A percentile compares a stretch with the other conserved stretches of the same genome.
phyloP scores from a whole-genome alignment of 2,329 filamentous ascomycete genomes.

The Fusarium brevicatenulatum region DNA sequence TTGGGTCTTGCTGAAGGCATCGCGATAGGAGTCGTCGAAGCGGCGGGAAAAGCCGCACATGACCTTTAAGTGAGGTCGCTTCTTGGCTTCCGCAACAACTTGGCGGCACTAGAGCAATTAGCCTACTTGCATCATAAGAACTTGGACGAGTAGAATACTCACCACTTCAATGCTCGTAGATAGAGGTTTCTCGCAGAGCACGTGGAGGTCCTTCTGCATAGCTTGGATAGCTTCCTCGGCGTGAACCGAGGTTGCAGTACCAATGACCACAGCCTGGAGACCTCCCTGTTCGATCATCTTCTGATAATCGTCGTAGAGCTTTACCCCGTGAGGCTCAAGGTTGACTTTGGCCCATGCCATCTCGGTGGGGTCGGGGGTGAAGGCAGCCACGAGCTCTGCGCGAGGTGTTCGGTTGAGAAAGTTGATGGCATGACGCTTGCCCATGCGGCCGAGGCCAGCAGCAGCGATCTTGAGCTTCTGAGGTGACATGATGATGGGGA shows the following conservation, averaged over 20 bases:
- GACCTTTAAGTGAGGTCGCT: conserved; percentile 68
- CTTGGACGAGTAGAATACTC: too few relatives aligned
- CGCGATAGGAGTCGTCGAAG: conserved; percentile 73
- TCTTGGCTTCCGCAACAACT: conserved; percentile 30
- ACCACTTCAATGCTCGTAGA: conserved; percentile 57
- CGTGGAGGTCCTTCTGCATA: conserved; percentile 64
- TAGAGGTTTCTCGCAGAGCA: conserved; percentile 69
- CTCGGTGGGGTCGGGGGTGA: conserved; percentile 57
- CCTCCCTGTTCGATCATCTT: conserved; percentile 56
- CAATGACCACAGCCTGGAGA: conserved; percentile 55
- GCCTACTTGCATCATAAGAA: background rate
- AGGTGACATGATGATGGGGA: conserved; percentile 1
- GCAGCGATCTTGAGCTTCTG: conserved; percentile 56
- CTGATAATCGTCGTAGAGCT: conserved; percentile 56
- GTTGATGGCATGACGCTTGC: conserved; percentile 60
- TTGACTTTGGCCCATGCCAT: conserved; percentile 56
- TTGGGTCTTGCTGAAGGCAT: conserved; percentile 63
- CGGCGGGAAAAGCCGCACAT: conserved; percentile 52
- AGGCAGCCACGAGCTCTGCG: conserved; percentile 61
- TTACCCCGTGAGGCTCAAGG: conserved; percentile 56
- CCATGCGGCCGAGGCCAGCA: conserved; percentile 64
- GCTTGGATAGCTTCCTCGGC: conserved; percentile 67
- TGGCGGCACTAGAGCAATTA: background rate
- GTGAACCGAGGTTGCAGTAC: conserved; percentile 62
- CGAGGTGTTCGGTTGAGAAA: conserved; percentile 57